phyloP scores from a whole-genome alignment of 2,329 filamentous ascomycete genomes.

The Stenocarpella maydis region DNA sequence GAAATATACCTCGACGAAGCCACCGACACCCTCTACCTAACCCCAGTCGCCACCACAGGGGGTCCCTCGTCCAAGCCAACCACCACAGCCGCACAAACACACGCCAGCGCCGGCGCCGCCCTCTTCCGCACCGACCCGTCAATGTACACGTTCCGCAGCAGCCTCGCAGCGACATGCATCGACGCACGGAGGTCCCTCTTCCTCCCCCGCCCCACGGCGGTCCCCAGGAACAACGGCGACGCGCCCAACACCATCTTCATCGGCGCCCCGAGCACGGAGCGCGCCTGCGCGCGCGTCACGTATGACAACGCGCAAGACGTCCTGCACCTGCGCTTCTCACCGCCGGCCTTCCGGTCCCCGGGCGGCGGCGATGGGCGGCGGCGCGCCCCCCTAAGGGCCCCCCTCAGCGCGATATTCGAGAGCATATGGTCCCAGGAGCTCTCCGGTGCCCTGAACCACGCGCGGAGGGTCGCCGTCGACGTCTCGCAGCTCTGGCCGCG shows the following conservation, averaged over 20 bases:
- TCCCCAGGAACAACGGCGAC: background rate
- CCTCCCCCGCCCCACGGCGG: background rate
- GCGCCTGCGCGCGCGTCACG: background rate
- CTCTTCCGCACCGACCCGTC: constrained; percentile 28
- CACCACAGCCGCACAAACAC: no score
- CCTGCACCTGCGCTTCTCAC: constrained; percentile 32
- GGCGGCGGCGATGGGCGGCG: background rate
- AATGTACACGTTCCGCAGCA: constrained; percentile 31
- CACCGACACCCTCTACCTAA: constrained; percentile 24
- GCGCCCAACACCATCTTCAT: constrained; percentile 31
- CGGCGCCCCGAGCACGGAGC: background rate
- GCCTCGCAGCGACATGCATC: constrained; percentile 18
- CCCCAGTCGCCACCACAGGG: constrained; percentile 1
- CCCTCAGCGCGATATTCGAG: constrained; percentile 31
- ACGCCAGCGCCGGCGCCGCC: background rate
- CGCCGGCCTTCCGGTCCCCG: background rate
- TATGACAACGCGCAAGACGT: constrained; percentile 35
- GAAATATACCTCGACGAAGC: constrained; percentile 1
- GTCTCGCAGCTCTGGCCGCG: constrained; percentile 33
- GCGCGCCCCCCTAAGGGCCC: background rate
- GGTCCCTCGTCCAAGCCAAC: background rate
- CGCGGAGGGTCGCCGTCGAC: constrained; percentile 35
- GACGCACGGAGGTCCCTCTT: constrained; percentile 6
- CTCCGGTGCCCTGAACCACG: constrained; percentile 29
- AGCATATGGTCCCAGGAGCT: constrained; percentile 33